Evolutionary conservation across 129 eudicot genomes (phyloP).

Genomic region (Dittrichia graveolens): DNA sequence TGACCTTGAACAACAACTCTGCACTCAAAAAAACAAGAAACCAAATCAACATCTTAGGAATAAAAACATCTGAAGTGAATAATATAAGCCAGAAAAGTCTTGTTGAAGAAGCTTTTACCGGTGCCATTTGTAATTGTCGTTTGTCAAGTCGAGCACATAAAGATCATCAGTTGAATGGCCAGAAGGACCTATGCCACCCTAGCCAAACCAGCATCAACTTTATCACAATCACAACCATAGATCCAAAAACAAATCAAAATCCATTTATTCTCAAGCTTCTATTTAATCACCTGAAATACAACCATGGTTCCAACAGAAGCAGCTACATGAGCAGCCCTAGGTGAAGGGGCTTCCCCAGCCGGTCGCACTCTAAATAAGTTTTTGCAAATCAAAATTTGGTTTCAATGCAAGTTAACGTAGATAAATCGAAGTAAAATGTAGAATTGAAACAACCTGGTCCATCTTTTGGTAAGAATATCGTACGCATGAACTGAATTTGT

Average conservation of each 20-base stretch:
- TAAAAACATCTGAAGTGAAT: neutral
- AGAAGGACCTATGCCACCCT: slow-evolving; percentile 99
- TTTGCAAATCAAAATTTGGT: slow-evolving; percentile 22
- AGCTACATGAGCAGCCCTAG: slow-evolving; percentile 96
- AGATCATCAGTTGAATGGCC: slow-evolving; percentile 98
- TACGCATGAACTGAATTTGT: slow-evolving; percentile 86
- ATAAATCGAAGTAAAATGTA: neutral
- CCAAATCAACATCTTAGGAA: slow-evolving; percentile 12
- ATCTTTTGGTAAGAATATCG: slow-evolving; percentile 74
- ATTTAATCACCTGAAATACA: slow-evolving; percentile 82
- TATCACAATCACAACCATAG: slow-evolving; percentile 22
- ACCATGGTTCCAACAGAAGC: slow-evolving; percentile 99
- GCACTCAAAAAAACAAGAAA: slow-evolving; percentile 28
- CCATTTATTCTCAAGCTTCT: neutral
- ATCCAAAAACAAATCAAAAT: neutral
- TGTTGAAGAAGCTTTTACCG: slow-evolving; percentile 47
- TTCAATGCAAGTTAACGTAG: neutral
- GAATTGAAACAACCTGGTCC: slow-evolving; percentile 62
- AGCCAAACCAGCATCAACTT: slow-evolving; percentile 40
- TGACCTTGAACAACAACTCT: slow-evolving; percentile 97
- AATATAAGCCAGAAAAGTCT: neutral
- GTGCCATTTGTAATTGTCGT: slow-evolving; percentile 96
- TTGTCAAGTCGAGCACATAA: slow-evolving; percentile 85
- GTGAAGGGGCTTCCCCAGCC: slow-evolving; percentile 94
- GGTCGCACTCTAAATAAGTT: slow-evolving; percentile 57